phyloP scores from a whole-genome alignment of 805 yeast genomes.

The Candida boleticola region DNA sequence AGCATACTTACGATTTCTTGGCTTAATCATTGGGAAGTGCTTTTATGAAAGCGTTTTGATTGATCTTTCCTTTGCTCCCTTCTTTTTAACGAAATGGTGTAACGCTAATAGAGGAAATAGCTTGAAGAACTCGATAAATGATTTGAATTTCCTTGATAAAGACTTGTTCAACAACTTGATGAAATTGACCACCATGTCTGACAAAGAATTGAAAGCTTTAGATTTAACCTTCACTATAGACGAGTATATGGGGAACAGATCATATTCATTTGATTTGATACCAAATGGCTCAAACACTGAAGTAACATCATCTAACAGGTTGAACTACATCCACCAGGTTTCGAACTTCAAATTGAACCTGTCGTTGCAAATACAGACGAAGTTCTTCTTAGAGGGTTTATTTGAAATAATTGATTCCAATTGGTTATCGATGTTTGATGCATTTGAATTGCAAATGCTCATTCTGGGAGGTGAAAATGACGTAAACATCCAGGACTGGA shows the following conservation, averaged over 20 bases:
- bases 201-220: slow-evolving; percentile 53
- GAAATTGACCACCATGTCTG: slow-evolving; percentile 55
- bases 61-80: slow-evolving; percentile 82
- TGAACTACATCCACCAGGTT: slow-evolving; percentile 72
- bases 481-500: slow-evolving; percentile 70
- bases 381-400: slow-evolving; percentile 67
- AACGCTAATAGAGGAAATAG: slow-evolving; percentile 26
- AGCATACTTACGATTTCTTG: slow-evolving; percentile 58
- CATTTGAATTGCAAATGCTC: slow-evolving; percentile 78
- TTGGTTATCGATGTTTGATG: slow-evolving; percentile 85
- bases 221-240: slow-evolving; percentile 68
- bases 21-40: slow-evolving; percentile 85
- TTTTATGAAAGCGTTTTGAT: slow-evolving; percentile 78
- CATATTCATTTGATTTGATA: slow-evolving; percentile 53
- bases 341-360: slow-evolving; percentile 78
- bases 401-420: slow-evolving; percentile 61
- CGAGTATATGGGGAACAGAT: slow-evolving; percentile 40
- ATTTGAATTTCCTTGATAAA: slow-evolving; percentile 66
- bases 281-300: slow-evolving; percentile 50
- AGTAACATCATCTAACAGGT: slow-evolving; percentile 60
- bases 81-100: slow-evolving; percentile 71
- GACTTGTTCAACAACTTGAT: slow-evolving; percentile 64
- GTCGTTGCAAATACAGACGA: slow-evolving; percentile 56
- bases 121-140: slow-evolving; percentile 69
- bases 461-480: slow-evolving; percentile 75